Evolutionary conservation across 441 rosid species (phyloP).

Genomic region (Brassica hybrid): DNA sequence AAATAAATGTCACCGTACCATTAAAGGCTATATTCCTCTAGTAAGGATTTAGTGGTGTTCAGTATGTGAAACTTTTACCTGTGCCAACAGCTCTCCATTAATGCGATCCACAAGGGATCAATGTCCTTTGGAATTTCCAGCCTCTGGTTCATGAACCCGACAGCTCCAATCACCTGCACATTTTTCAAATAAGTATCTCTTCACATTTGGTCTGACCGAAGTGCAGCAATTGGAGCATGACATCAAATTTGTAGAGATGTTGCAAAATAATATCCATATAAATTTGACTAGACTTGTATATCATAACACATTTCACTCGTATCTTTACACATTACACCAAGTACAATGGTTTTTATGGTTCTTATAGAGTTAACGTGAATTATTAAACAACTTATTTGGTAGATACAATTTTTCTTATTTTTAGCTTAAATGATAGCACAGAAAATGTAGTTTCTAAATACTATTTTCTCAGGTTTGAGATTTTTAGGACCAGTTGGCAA

Average conservation of each 20-base stretch:
- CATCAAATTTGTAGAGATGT: constrained; percentile 10
- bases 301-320: constrained; percentile 1
- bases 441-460: too few species aligned
- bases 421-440: not conserved
- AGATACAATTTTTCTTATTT: not conserved
- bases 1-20: constrained; percentile 17
- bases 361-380: not conserved
- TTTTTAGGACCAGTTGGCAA: constrained; percentile 1
- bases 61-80: constrained; percentile 50
- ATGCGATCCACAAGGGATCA: too few species aligned
- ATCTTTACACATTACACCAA: not conserved
- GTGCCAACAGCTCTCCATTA: constrained; percentile 94
- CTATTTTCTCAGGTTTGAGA: too few species aligned
- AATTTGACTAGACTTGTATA: not conserved
- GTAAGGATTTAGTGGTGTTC: not conserved
- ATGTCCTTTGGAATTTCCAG: too few species aligned
- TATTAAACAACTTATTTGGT: not conserved
- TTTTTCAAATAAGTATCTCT: constrained; percentile 41
- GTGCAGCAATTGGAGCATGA: not conserved
- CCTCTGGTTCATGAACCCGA: too few species aligned
- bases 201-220: constrained; percentile 2
- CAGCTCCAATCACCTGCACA: constrained; percentile 95
- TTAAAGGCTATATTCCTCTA: too few species aligned
- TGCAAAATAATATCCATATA: not conserved
- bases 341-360: not conserved